phyloP scores from a whole-genome alignment of 352 stramenopile species.

The Phytophthora lateralis region DNA sequence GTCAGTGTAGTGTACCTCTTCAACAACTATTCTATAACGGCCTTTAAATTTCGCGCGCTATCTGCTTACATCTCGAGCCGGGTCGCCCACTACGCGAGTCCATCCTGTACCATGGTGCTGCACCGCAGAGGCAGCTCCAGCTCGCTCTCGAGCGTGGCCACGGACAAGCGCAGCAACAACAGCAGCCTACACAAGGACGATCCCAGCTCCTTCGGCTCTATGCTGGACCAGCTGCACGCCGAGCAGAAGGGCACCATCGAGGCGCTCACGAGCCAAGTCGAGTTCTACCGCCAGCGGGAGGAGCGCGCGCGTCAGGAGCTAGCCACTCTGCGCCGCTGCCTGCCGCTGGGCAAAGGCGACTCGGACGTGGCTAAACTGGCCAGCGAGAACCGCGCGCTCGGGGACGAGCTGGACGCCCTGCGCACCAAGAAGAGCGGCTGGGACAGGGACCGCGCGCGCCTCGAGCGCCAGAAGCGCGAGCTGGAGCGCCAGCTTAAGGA shows the following conservation, averaged over 20 bases:
- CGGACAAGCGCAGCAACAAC: conserved; percentile 28
- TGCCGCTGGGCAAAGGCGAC: conserved; percentile 36
- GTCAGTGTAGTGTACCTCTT: conserved; percentile 5
- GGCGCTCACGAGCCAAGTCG: conserved; percentile 71
- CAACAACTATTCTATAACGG: neutral
- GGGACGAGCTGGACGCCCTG: conserved; percentile 63
- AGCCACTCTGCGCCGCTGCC: conserved; percentile 51
- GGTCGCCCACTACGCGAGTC: conserved; percentile 25
- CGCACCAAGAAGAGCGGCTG: conserved; percentile 44
- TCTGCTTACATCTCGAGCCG: conserved; percentile 1
- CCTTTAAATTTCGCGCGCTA: conserved; percentile 25
- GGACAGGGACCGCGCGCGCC: conserved; percentile 46
- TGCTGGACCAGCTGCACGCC: conserved; percentile 77
- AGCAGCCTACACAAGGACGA: conserved; percentile 43
- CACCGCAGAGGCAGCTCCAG: conserved; percentile 28
- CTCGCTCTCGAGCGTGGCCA: conserved; percentile 34
- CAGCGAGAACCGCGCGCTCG: conserved; percentile 59
- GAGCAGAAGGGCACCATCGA: conserved; percentile 87
- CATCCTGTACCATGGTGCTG: conserved; percentile 28
- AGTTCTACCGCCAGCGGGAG: conserved; percentile 81
- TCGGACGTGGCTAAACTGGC: conserved; percentile 49
- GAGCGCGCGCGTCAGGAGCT: conserved; percentile 72
- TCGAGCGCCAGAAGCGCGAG: conserved; percentile 54
- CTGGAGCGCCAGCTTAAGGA: conserved; percentile 67
- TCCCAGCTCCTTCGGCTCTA: conserved; percentile 52